These are phyloP conservation scores for Citrus australasica DNA, from an alignment of 345 rosid species.

Conservation along the genomic window DNA sequence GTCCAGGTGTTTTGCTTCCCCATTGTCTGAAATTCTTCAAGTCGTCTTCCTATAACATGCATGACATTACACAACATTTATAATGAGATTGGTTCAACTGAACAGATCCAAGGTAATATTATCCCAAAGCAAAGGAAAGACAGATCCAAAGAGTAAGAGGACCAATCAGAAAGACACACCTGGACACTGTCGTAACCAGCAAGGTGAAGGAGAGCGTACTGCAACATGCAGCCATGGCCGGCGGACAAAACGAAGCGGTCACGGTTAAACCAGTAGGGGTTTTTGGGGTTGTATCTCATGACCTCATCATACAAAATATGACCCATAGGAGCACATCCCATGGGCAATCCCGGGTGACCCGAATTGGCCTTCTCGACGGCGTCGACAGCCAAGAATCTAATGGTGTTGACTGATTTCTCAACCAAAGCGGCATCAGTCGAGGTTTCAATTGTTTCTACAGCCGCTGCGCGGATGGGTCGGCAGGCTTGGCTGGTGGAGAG, in stretches of 20 bases:
- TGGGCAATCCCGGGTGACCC: conserved; percentile 95
- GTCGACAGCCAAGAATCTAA: conserved; percentile 81
- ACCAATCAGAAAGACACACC: conserved; percentile 31
- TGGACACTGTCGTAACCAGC: conserved; percentile 91
- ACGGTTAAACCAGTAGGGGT: conserved; percentile 96
- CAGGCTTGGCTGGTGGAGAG: conserved; percentile 7
- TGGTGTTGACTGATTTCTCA: conserved; percentile 78
- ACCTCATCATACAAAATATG: conserved; percentile 87
- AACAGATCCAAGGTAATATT: background rate
- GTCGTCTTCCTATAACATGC: conserved; percentile 72
- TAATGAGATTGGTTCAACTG: background rate
- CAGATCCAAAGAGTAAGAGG: background rate
- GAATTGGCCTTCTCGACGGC: conserved; percentile 98
- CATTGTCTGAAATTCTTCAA: conserved; percentile 87
- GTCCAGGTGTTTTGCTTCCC: conserved; percentile 99
- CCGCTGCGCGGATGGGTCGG: conserved; percentile 39
- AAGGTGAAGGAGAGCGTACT: conserved; percentile 90
- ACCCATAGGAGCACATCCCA: conserved; percentile 97
- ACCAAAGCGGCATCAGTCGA: conserved; percentile 61
- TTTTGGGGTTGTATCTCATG: conserved; percentile 91
- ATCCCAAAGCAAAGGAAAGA: background rate
- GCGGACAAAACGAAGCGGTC: conserved; percentile 96
- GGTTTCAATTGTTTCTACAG: conserved; percentile 49
- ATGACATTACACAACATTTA: background rate
- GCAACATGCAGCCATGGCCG: conserved; percentile 96